Base-by-base conservation (phyloP, 2,329 filamentous ascomycete genomes). In the Dactylellina sp. region DNA sequence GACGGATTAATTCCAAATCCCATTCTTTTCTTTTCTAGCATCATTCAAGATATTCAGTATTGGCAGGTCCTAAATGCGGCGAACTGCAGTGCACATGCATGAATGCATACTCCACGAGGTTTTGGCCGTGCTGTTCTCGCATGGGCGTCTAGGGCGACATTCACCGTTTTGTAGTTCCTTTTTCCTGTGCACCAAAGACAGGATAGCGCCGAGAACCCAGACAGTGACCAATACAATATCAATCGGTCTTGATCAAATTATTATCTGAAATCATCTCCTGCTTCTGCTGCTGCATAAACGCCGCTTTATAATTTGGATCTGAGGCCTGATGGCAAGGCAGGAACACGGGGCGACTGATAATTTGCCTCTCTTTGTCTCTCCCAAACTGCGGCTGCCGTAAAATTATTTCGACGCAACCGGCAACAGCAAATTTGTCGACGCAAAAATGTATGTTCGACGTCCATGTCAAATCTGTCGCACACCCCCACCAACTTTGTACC, bases 131-230 rank as follows among this genome's bases (percentile, higher is more conserved):
- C 22, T 24, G 28, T 5, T 52, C 14, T 56, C 44, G 39, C 44
- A 59, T 39, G 52, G 59, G 66, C 66, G 66, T 63, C 49, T 56
- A 64, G 14, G 46, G 66, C 61, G 37, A 71, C 66, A 64, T 44
- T 11, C 25, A 12, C 49, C n/a, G 64, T 70, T 70, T 70, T 52
- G 16, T 59, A 53, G 16, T 52, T 66, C 53, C 24, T 42, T 49
- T 49, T 47, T 66, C 28, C 16, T 52, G n/a, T n/a, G n/a, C n/a
- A n/a, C n/a, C n/a, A n/a, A n/a, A n/a, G n/a, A n/a, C n/a, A 12
- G 14, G 22, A 28, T 25, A 39, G n/a, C 35, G 28, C 46, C 52
- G 24, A 40, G n/a, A 40, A 35, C 37, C 14, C 6, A 16, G 37
- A 40, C 37, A 40, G n/a, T 12, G 5, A 5, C n/a, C n/a, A 16